Evolutionary conservation across 495 filamentous ascomycete species (phyloP), one percentile per base, ranked within the genome.

Genomic region (Aspergillus kassunensis): DNA sequence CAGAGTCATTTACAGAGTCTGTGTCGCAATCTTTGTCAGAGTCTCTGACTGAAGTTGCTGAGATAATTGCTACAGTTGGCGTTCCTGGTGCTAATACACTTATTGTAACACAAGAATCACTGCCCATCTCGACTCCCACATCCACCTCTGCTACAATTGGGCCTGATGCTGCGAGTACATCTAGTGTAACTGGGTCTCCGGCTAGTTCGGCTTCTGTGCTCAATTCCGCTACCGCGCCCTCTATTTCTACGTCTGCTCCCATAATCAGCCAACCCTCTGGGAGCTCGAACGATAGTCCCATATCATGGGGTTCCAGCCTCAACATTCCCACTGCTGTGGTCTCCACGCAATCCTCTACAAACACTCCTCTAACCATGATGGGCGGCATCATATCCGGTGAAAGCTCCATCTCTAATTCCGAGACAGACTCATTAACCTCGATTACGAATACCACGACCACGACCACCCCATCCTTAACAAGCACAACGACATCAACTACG

Each of bases 141-240:
- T n/a, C n/a, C n/a, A n/a, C n/a, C n/a, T n/a, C n/a, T 6, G 43
- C 43, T 20, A 29, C 30, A 27, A n/a, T 27, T 37, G 29, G 40
- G 2, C 49, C 60, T n/a, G 47, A 49, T 19, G 34, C 41, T 20
- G 23, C 37, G 9, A 36, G 33, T 50, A 31, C 27, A 5, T 44
- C 53, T 29, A 48, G 53, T 2, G 15, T 51, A 29, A 49, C 37
- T 18, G 24, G 10, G 8, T 15, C 23, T 6, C 20, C 11, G 12
- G 20, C 49, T 18, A 31, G 25, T 16, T 33, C 41, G 15, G 30
- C 49, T 4, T 34, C 51, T 16, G 43, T 34, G 19, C 15, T 36
- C 13, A 49, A 37, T 2, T 34, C 31, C 6, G 33, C 54, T 7
- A 8, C 33, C 11, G 40, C 45, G 15, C 18, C 37, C 6, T 31